A percentile compares a stretch with the other conserved stretches of the same genome.
These are phyloP conservation scores for Pyrus communis DNA, from an alignment of 306 rosid species.

Conservation along the genomic window DNA sequence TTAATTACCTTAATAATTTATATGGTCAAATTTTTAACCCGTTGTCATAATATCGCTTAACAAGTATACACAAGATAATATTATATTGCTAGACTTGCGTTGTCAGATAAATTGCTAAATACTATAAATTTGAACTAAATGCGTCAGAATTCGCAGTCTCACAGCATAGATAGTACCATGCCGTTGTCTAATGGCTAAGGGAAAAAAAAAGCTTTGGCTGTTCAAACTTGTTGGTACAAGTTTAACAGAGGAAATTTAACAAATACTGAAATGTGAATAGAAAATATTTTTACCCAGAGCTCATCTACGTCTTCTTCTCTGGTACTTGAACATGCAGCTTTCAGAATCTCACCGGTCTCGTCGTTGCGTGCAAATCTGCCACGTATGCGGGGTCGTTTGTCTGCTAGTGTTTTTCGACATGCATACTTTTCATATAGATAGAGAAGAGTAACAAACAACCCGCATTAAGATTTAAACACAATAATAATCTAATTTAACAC, in stretches of 20 bases:
- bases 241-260: neutral
- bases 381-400: constrained; percentile 87
- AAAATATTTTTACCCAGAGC: constrained; percentile 49
- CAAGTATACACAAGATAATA: neutral
- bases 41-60: neutral
- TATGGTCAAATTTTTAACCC: neutral
- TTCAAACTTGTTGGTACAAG: neutral
- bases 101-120: neutral
- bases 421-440: constrained; percentile 56
- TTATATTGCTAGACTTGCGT: neutral
- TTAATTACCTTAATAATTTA: too few species aligned
- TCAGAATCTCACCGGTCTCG: constrained; percentile 47
- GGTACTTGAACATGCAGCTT: constrained; percentile 40
- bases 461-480: neutral
- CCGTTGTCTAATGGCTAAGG: neutral
- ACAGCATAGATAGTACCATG: neutral
- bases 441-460: neutral
- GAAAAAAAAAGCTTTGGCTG: too few species aligned
- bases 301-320: constrained; percentile 67
- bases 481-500: neutral
- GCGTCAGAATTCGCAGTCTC: too few species aligned
- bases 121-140: too few species aligned
- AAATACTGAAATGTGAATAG: neutral
- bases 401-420: constrained; percentile 93
- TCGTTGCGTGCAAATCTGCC: constrained; percentile 96